Evolutionary conservation across 352 stramenopile species (phyloP).

Genomic region (Phytophthora pistaciae): DNA sequence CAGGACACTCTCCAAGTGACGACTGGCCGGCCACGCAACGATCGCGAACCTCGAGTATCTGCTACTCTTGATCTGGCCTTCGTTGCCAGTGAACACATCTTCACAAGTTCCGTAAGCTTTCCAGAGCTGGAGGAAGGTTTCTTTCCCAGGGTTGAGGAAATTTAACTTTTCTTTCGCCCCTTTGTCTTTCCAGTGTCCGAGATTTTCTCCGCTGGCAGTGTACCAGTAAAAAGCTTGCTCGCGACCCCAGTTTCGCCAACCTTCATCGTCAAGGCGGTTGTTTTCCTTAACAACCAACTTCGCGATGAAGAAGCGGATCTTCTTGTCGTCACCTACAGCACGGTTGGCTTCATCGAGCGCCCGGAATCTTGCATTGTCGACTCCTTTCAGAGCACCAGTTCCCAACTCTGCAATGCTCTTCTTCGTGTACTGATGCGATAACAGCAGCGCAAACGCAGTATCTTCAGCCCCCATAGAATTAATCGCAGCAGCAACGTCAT

Average conservation of each 20-base stretch:
- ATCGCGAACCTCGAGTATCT: neutral
- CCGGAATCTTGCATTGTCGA: neutral
- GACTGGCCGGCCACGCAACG: neutral
- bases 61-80: neutral
- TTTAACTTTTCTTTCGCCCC: neutral
- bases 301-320: neutral
- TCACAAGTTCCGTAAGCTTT: neutral
- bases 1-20: neutral
- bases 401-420: neutral
- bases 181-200: neutral
- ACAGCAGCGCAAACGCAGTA: neutral
- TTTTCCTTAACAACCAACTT: neutral
- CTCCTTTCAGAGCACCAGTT: neutral
- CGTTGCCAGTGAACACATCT: slow-evolving; percentile 3
- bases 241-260: neutral
- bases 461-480: neutral
- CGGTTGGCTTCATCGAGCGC: neutral
- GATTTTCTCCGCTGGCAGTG: neutral
- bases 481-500: neutral
- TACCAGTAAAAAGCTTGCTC: neutral
- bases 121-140: neutral
- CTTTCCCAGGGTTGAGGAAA: neutral
- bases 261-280: neutral
- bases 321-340: no score
- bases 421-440: neutral